Conservation (phyloP, 2,329 filamentous ascomycete genomes). For the Aspergillus versicolor region DNA sequence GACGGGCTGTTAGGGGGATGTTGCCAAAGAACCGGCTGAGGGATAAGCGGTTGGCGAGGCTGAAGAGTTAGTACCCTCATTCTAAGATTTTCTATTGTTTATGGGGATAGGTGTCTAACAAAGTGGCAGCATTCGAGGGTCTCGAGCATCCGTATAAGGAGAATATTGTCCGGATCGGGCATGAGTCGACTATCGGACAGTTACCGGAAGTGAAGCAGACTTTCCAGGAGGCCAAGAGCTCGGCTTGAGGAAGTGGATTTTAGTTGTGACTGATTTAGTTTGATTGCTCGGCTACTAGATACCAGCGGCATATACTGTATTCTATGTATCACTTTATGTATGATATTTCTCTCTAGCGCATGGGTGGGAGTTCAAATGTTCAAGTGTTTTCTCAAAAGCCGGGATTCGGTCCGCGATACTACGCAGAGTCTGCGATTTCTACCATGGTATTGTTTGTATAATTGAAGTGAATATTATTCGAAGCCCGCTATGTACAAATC, state of each 20-base stretch:
- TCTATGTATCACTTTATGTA: constrained; percentile 23
- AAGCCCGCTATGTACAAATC: constrained; percentile 12
- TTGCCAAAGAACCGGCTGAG: constrained; percentile 92
- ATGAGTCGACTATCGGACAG: constrained; percentile 45
- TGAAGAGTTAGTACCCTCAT: constrained; percentile 64
- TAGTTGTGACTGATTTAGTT: constrained; percentile 1
- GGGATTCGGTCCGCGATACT: constrained; percentile 8
- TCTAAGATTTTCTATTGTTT: background rate
- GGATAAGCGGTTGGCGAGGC: constrained; percentile 78
- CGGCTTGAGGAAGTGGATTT: constrained; percentile 16
- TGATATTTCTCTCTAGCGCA: constrained; percentile 39
- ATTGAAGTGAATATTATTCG: constrained; percentile 4
- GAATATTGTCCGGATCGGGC: constrained; percentile 75
- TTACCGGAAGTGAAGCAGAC: constrained; percentile 38
- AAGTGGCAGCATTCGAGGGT: constrained; percentile 76
- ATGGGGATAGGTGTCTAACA: background rate
- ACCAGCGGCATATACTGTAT: constrained; percentile 23
- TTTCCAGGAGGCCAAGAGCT: constrained; percentile 34
- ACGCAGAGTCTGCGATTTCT: background rate
- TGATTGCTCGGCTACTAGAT: constrained; percentile 14
- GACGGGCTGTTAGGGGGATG: constrained; percentile 94
- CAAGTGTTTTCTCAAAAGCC: background rate
- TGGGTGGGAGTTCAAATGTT: constrained; percentile 34
- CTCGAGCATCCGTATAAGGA: constrained; percentile 83
- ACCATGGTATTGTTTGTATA: background rate